phyloP scores from a whole-genome alignment of 768 basidiomycete species.

The Kwoniella bestiolae region DNA sequence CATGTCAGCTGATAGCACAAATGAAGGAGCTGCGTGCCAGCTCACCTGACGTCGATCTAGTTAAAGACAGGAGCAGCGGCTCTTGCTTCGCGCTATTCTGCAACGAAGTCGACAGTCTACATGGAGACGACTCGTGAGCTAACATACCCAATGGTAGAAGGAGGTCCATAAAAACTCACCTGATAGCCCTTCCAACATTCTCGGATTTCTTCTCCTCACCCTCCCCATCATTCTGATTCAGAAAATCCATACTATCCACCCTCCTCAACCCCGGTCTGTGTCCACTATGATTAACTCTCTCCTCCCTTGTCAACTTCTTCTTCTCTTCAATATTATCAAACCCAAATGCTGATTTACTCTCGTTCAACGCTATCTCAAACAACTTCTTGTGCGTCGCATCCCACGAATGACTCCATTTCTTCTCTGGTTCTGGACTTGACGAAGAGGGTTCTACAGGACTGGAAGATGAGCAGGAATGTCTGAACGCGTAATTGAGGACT shows the following conservation, averaged over 20 bases:
- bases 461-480: conserved; percentile 1
- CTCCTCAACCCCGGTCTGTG: conserved; percentile 40
- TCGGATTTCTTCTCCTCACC: conserved; percentile 13
- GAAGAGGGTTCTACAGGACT: neutral
- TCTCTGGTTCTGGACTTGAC: neutral
- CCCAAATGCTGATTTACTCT: conserved; percentile 29
- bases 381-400: conserved; percentile 47
- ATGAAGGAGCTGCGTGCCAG: neutral
- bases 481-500: conserved; percentile 46
- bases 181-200: conserved; percentile 32
- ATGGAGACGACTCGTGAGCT: neutral
- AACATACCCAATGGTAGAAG: too few relatives aligned
- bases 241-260: conserved; percentile 49
- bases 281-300: conserved; percentile 14
- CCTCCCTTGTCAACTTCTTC: conserved; percentile 32
- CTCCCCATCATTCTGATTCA: conserved; percentile 35
- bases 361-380: conserved; percentile 47
- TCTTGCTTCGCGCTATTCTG: conserved; percentile 49
- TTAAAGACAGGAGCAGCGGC: conserved; percentile 18
- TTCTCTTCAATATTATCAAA: conserved; percentile 32
- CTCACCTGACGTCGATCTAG: conserved; percentile 29
- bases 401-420: conserved; percentile 47
- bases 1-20: neutral
- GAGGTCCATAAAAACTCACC: conserved; percentile 36
- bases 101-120: conserved; percentile 44